Conservation (phyloP, 1,284 basidiomycete genomes). For the Ustilago tritici region DNA sequence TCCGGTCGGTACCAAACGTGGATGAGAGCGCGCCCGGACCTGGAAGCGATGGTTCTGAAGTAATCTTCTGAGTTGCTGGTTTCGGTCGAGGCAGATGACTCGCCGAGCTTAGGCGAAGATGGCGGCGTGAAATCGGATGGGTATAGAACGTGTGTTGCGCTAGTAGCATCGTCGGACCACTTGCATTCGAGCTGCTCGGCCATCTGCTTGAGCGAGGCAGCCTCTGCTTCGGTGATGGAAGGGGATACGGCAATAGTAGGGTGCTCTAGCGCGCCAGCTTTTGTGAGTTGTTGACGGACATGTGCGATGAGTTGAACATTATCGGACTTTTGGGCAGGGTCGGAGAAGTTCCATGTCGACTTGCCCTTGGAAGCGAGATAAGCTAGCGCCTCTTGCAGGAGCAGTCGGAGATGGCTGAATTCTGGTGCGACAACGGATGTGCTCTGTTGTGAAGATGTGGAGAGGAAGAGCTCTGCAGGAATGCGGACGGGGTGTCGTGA, state of each 20-base stretch:
- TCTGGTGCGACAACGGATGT: constrained; percentile 37
- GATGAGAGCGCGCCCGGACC: constrained; percentile 63
- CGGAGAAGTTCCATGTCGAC: constrained; percentile 53
- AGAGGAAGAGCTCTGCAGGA: constrained; percentile 59
- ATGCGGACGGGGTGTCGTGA: constrained; percentile 59
- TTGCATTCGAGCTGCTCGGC: constrained; percentile 60
- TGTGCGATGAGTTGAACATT: constrained; percentile 60
- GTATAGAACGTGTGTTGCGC: constrained; percentile 63
- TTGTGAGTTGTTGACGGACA: constrained; percentile 51
- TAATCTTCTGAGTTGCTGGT: constrained; percentile 53
- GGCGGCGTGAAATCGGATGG: constrained; percentile 54
- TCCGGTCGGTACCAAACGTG: constrained; percentile 70
- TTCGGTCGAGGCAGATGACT: constrained; percentile 19
- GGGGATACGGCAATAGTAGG: constrained; percentile 47
- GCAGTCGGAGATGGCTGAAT: constrained; percentile 47
- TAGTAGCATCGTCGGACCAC: constrained; percentile 53
- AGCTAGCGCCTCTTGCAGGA: constrained; percentile 52
- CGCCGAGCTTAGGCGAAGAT: constrained; percentile 46
- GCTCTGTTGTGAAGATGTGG: constrained; percentile 52
- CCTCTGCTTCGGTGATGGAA: constrained; percentile 64
- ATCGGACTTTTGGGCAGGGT: constrained; percentile 39
- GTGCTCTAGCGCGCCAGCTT: constrained; percentile 45
- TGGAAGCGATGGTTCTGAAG: constrained; percentile 67
- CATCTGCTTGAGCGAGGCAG: constrained; percentile 49
- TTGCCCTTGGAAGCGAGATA: constrained; percentile 47